Conservation (phyloP, 2,329 filamentous ascomycete species). For the Pleurostoma richardsiae region DNA sequence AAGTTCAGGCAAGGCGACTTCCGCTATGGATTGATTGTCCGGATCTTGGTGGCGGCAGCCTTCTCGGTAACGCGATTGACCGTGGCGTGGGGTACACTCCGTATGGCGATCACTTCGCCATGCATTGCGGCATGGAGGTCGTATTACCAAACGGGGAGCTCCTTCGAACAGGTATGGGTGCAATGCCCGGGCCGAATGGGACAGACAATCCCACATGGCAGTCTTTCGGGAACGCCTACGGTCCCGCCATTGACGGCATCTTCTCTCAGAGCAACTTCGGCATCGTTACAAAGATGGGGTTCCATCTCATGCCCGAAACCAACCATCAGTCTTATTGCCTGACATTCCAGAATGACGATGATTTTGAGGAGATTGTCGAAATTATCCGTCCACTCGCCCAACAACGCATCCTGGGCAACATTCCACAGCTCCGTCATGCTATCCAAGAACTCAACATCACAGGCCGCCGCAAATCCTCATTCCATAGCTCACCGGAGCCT, state of each 20-base stretch:
- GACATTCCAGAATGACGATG: conserved; percentile 29
- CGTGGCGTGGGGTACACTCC: conserved; percentile 41
- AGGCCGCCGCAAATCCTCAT: conserved; percentile 26
- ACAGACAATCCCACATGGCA: conserved; percentile 31
- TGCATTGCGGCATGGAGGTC: conserved; percentile 36
- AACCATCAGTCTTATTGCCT: conserved; percentile 31
- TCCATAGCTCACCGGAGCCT: conserved; percentile 16
- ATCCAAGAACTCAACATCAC: conserved; percentile 38
- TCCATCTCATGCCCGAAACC: conserved; percentile 29
- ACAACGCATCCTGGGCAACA: conserved; percentile 40
- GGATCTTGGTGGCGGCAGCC: conserved; percentile 33
- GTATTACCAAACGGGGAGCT: conserved; percentile 39
- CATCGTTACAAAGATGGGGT: conserved; percentile 50
- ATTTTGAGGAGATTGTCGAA: conserved; percentile 27
- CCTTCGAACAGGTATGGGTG: conserved; percentile 41
- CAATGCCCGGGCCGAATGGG: conserved; percentile 28
- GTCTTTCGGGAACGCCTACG: conserved; percentile 31
- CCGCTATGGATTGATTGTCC: conserved; percentile 37
- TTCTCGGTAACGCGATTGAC: conserved; percentile 40
- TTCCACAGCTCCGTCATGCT: conserved; percentile 37
- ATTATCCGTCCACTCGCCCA: conserved; percentile 29
- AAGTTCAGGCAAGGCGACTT: conserved; percentile 34
- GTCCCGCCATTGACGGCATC: conserved; percentile 35
- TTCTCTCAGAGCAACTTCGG: conserved; percentile 48
- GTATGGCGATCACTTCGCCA: conserved; percentile 32